A percentile compares a stretch with the other conserved stretches of the same genome.
Conservation (phyloP, 2,329 filamentous ascomycete genomes). For the Plenodomus biglobosus region DNA sequence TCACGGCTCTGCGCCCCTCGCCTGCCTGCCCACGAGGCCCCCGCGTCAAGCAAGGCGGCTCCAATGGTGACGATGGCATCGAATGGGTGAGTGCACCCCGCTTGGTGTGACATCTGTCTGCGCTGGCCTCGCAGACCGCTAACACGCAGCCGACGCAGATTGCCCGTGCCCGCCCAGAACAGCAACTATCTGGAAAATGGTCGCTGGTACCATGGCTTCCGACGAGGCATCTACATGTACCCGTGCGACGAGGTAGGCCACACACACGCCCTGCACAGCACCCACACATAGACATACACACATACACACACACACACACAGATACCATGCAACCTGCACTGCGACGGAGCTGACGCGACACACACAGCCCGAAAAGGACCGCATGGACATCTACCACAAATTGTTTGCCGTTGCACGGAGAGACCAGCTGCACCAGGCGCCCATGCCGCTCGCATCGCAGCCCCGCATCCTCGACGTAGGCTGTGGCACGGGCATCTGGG, state of each 20-base stretch:
- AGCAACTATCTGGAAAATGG: conserved; percentile 64
- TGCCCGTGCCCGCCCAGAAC: conserved; percentile 45
- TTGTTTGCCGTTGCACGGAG: conserved; percentile 67
- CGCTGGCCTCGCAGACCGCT: conserved; percentile 7
- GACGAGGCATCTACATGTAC: conserved; percentile 70
- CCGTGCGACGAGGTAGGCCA: conserved; percentile 79
- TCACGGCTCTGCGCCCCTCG: conserved; percentile 1
- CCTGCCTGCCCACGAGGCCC: conserved; percentile 21
- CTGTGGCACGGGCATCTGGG: conserved; percentile 89
- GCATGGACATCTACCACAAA: conserved; percentile 81
- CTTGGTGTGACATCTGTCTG: conserved; percentile 33
- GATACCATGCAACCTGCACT: too few relatives aligned
- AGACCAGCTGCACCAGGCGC: conserved; percentile 51
- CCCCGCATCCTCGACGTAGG: conserved; percentile 67
- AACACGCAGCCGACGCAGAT: conserved; percentile 22
- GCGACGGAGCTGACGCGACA: too few relatives aligned
- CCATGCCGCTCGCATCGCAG: conserved; percentile 44
- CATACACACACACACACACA: too few relatives aligned
- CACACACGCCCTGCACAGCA: too few relatives aligned
- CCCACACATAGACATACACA: too few relatives aligned
- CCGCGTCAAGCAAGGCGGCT: conserved; percentile 27
- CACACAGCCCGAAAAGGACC: conserved; percentile 67
- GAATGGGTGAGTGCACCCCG: conserved; percentile 47
- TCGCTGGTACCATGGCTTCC: conserved; percentile 68
- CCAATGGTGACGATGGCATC: conserved; percentile 50